Evolutionary conservation across 305 asterid species (phyloP).

Genomic region (Andrographis paniculata): DNA sequence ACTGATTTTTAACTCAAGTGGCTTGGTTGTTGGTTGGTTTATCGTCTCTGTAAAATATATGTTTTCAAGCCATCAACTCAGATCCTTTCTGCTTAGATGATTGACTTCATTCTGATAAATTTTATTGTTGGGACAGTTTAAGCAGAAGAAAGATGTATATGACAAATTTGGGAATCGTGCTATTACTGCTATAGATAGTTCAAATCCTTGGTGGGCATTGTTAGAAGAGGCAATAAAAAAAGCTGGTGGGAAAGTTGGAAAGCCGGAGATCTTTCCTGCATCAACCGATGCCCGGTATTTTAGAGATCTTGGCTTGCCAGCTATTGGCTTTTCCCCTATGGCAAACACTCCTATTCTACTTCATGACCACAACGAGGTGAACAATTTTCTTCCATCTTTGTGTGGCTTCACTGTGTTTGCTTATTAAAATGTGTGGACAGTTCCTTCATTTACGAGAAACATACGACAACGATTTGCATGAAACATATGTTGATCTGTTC

Average conservation of each 20-base stretch:
- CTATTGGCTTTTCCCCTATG: conserved; percentile 97
- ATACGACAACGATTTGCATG: not conserved
- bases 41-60: not conserved
- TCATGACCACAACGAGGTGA: conserved; percentile 96
- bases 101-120: conserved; percentile 22
- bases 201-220: conserved; percentile 90
- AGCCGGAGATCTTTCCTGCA: conserved; percentile 90
- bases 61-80: not conserved
- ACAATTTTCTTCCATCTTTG: conserved; percentile 6
- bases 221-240: conserved; percentile 54
- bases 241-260: conserved; percentile 60
- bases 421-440: not conserved
- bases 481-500: not conserved
- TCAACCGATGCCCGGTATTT: conserved; percentile 88
- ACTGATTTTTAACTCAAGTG: no score
- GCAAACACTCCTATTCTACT: conserved; percentile 90
- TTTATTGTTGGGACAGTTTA: conserved; percentile 58
- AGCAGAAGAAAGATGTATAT: conserved; percentile 34
- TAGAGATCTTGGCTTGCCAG: conserved; percentile 68
- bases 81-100: conserved; percentile 8
- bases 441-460: not conserved
- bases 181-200: conserved; percentile 54
- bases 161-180: conserved; percentile 64
- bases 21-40: not conserved
- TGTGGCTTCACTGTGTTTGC: conserved; percentile 2